These are phyloP conservation scores for Primulina huaijiensis DNA, from an alignment of 257 asterid genomes.

Conservation along the genomic window DNA sequence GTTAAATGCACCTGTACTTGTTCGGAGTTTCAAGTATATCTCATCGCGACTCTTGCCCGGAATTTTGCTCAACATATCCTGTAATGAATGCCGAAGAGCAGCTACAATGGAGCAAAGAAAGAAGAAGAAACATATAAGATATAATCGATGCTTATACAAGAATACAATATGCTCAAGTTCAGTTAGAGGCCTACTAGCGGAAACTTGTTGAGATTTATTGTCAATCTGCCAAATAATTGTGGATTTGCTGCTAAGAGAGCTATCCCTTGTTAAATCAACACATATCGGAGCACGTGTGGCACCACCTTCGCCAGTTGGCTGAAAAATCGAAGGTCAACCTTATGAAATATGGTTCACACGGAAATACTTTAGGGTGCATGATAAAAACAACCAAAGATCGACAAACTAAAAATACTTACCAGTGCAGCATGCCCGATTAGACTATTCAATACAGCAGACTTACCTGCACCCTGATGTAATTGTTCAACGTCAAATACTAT, in stretches of 20 bases:
- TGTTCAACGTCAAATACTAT: background rate
- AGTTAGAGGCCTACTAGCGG: slow-evolving; percentile 55
- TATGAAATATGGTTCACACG: background rate
- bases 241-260: slow-evolving; percentile 62
- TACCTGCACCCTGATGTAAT: slow-evolving; percentile 58
- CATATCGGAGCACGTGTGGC: slow-evolving; percentile 75
- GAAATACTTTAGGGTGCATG: background rate
- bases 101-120: slow-evolving; percentile 41
- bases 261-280: slow-evolving; percentile 55
- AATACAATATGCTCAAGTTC: slow-evolving; percentile 21
- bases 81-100: slow-evolving; percentile 64
- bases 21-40: slow-evolving; percentile 57
- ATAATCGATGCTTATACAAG: slow-evolving; percentile 18
- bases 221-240: slow-evolving; percentile 57
- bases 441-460: slow-evolving; percentile 90
- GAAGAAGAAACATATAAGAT: slow-evolving; percentile 17
- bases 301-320: slow-evolving; percentile 90
- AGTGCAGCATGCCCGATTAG: slow-evolving; percentile 92
- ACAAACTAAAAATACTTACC: slow-evolving; percentile 44
- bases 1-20: slow-evolving; percentile 44
- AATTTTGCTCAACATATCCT: slow-evolving; percentile 55
- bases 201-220: slow-evolving; percentile 59
- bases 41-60: slow-evolving; percentile 67
- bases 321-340: slow-evolving; percentile 20
- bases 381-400: background rate